Percentiles rank a stretch among this genome's conserved stretches.
Conservation (phyloP, 106 monocot genomes). For the Dioscorea dumetorum region DNA sequence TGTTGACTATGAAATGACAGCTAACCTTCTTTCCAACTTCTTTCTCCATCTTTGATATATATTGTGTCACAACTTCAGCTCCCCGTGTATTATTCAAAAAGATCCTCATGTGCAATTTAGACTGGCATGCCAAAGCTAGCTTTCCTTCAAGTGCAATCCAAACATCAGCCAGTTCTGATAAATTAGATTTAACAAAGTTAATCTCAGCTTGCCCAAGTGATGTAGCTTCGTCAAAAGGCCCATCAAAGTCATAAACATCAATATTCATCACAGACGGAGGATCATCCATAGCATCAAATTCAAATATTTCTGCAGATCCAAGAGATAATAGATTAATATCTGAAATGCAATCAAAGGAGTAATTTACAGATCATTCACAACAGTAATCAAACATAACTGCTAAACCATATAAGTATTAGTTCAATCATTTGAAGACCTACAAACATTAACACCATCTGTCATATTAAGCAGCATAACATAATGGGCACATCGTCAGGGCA, state of each 20-base stretch:
- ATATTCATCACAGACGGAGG: conserved; percentile 79
- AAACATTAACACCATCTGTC: too few species aligned
- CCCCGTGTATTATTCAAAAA: conserved; percentile 74
- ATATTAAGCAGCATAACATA: too few species aligned
- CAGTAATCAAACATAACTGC: too few species aligned
- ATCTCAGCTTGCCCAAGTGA: conserved; percentile 71
- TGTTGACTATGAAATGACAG: neutral
- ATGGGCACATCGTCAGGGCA: too few species aligned
- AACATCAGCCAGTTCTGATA: conserved; percentile 70
- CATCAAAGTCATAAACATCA: conserved; percentile 67
- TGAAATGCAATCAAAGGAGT: too few species aligned
- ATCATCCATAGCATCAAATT: conserved; percentile 85
- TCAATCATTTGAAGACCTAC: too few species aligned
- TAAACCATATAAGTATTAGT: too few species aligned
- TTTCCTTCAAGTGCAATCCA: conserved; percentile 85
- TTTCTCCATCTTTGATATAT: conserved; percentile 71
- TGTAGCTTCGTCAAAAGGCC: conserved; percentile 60
- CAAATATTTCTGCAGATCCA: conserved; percentile 68
- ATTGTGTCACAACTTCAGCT: conserved; percentile 52
- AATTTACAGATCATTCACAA: too few species aligned
- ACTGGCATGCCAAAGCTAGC: conserved; percentile 51
- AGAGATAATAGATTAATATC: neutral
- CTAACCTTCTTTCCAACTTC: conserved; percentile 84
- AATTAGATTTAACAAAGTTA: conserved; percentile 71
- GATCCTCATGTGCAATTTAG: conserved; percentile 67